A percentile compares a stretch with the other conserved stretches of the same genome.
Evolutionary conservation across 2,329 filamentous ascomycete genomes (phyloP).

Genomic region (Cladosporium sp.): DNA sequence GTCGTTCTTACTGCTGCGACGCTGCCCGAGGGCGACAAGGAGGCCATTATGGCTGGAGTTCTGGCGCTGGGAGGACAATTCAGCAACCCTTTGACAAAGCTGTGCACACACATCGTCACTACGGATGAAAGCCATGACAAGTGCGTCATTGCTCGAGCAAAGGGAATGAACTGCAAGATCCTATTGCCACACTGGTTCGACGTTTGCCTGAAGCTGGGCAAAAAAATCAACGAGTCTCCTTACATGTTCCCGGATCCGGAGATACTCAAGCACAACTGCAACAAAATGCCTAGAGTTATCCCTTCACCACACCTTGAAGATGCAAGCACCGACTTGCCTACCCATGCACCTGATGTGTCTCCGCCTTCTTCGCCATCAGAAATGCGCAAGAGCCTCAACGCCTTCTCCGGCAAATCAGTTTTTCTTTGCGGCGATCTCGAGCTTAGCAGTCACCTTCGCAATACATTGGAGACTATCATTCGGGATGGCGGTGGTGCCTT

Average conservation of each 20-base stretch:
- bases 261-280: constrained; percentile 51
- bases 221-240: constrained; percentile 81
- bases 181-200: constrained; percentile 98
- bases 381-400: constrained; percentile 54
- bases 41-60: constrained; percentile 85
- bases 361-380: constrained; percentile 38
- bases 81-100: constrained; percentile 63
- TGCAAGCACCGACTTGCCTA: constrained; percentile 53
- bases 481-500: constrained; percentile 66
- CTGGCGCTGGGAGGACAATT: constrained; percentile 85
- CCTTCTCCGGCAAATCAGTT: constrained; percentile 74
- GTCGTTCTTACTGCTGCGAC: constrained; percentile 79
- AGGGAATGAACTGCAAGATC: constrained; percentile 69
- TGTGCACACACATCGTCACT: constrained; percentile 86
- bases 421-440: constrained; percentile 72
- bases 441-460: constrained; percentile 62
- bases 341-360: constrained; percentile 38
- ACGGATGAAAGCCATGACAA: constrained; percentile 71
- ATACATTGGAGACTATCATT: constrained; percentile 69
- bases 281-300: constrained; percentile 19
- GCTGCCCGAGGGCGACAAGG: constrained; percentile 79
- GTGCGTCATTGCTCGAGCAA: constrained; percentile 59
- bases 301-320: constrained; percentile 56
- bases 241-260: constrained; percentile 85
- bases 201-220: constrained; percentile 89